Evolutionary conservation across 192 early-diverging fungal species (phyloP).

Genomic region (Globomyces pollinis-pini): DNA sequence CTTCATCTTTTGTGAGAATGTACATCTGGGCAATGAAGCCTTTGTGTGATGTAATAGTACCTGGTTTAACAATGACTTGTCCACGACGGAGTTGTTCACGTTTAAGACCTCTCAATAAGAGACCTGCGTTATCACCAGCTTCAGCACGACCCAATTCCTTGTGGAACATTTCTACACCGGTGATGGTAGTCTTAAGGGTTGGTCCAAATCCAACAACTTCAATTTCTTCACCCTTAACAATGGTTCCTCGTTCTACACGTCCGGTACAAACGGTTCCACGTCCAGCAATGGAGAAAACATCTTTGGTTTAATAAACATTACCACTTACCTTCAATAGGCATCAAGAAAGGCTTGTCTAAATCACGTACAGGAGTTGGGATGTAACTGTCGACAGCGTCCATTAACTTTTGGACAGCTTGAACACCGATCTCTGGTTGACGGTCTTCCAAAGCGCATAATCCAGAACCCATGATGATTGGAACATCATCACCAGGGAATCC

Average conservation of each 20-base stretch:
- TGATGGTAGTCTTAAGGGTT: slow-evolving; percentile 85
- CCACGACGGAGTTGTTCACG: slow-evolving; percentile 93
- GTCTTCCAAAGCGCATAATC: slow-evolving; percentile 90
- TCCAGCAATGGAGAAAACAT: slow-evolving; percentile 97
- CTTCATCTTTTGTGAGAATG: slow-evolving; percentile 95
- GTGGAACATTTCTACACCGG: slow-evolving; percentile 99
- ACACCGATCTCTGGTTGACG: slow-evolving; percentile 85
- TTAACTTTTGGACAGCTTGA: slow-evolving; percentile 81
- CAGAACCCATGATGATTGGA: slow-evolving; percentile 88
- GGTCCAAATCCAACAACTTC: slow-evolving; percentile 93
- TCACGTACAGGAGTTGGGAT: slow-evolving; percentile 90
- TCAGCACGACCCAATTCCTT: slow-evolving; percentile 96
- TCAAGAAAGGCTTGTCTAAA: slow-evolving; percentile 97
- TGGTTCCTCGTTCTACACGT: slow-evolving; percentile 87
- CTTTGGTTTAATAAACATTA: slow-evolving; percentile 24
- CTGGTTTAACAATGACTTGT: slow-evolving; percentile 86
- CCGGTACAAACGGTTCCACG: slow-evolving; percentile 95
- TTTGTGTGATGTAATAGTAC: slow-evolving; percentile 89
- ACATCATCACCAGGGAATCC: slow-evolving; percentile 86
- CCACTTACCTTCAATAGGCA: slow-evolving; percentile 85
- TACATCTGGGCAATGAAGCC: slow-evolving; percentile 91
- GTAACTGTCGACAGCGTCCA: slow-evolving; percentile 83
- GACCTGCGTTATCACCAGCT: slow-evolving; percentile 98
- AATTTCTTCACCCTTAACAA: slow-evolving; percentile 89
- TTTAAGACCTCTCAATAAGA: slow-evolving; percentile 93